Percentiles rank a stretch among this genome's conserved stretches.
These are phyloP conservation scores for Rhodamnia rubescens DNA, from an alignment of 345 rosid genomes.

Conservation along the genomic window DNA sequence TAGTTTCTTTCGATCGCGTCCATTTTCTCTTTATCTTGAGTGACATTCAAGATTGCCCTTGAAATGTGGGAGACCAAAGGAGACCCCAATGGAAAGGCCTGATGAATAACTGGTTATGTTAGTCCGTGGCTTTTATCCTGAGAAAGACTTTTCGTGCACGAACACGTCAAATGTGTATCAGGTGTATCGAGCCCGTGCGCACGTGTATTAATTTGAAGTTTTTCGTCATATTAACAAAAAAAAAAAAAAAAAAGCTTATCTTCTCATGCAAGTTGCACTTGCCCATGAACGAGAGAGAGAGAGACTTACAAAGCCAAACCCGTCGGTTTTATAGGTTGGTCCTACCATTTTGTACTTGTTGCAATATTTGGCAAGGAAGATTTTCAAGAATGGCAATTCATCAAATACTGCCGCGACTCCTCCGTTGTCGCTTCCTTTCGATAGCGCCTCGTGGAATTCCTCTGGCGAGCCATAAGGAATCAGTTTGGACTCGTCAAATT, in stretches of 20 bases:
- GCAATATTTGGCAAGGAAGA: background rate
- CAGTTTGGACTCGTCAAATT: constrained; percentile 10
- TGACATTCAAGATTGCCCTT: constrained; percentile 27
- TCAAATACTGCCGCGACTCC: constrained; percentile 15
- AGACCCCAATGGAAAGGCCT: constrained; percentile 31
- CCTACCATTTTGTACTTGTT: background rate
- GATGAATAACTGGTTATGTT: background rate
- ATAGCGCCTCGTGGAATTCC: constrained; percentile 19
- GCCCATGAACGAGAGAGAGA: background rate
- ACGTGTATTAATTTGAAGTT: background rate
- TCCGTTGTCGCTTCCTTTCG: constrained; percentile 14
- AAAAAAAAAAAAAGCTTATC: background rate
- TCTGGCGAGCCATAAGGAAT: background rate
- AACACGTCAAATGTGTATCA: background rate
- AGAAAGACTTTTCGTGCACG: no score
- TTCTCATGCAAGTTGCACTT: background rate
- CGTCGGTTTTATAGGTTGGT: background rate
- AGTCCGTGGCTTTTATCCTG: background rate
- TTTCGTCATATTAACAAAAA: background rate
- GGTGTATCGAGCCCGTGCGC: background rate
- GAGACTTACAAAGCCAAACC: background rate
- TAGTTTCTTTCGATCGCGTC: background rate
- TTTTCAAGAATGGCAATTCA: background rate
- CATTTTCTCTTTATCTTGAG: constrained; percentile 13
- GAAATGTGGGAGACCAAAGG: constrained; percentile 27